Conservation (phyloP, 2,329 filamentous ascomycete species). For the Hysterium pulicare region DNA sequence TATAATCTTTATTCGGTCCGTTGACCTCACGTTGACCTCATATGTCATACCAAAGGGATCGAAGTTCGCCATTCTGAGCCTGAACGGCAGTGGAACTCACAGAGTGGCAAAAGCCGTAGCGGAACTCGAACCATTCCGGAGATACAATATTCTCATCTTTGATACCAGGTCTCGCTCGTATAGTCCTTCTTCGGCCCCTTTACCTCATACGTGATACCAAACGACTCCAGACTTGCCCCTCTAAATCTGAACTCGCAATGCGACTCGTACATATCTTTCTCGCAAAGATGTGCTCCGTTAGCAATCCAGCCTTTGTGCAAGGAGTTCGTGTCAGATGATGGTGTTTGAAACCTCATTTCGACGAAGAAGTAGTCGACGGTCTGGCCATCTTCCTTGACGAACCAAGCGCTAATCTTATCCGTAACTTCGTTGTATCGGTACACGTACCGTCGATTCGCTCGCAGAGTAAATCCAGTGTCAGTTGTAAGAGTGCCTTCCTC, state of each 20-base stretch:
- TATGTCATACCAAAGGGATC: neutral
- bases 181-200: conserved; percentile 74
- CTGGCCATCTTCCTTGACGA: conserved; percentile 61
- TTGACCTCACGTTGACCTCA: neutral
- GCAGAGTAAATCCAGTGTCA: conserved; percentile 54
- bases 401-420: conserved; percentile 69
- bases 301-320: conserved; percentile 56
- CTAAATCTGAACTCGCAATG: conserved; percentile 65
- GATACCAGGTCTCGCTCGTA: conserved; percentile 38
- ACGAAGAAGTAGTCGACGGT: conserved; percentile 73
- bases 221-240: conserved; percentile 55
- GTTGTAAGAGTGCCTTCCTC: conserved; percentile 65
- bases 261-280: conserved; percentile 69
- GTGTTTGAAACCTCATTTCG: conserved; percentile 59
- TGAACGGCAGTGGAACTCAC: neutral
- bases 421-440: conserved; percentile 64
- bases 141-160: conserved; percentile 9
- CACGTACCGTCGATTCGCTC: conserved; percentile 64
- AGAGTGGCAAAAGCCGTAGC: neutral
- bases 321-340: conserved; percentile 28
- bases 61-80: neutral
- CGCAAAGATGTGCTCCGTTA: conserved; percentile 66
- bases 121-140: conserved; percentile 2
- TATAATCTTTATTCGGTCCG: neutral
- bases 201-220: conserved; percentile 63